phyloP scores from a whole-genome alignment of 2,329 filamentous ascomycete species.

The Pseudocercospora crystallina region DNA sequence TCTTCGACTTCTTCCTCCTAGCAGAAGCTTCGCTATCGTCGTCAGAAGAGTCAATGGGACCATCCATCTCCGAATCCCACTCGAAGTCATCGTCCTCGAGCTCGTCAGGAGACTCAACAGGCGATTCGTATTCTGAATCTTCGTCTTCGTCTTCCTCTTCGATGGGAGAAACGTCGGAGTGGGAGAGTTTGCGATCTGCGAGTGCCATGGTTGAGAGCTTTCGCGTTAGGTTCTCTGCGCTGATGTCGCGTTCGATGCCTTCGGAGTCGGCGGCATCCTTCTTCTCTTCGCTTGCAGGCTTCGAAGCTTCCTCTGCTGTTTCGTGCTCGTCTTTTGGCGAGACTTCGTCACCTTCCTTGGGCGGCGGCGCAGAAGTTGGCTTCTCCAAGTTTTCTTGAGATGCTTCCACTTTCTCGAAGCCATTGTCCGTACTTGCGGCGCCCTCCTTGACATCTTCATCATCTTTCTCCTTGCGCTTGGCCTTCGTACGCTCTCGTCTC shows the following conservation, averaged over 20 bases:
- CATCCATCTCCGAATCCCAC: constrained; percentile 35
- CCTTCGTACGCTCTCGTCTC: constrained; percentile 9
- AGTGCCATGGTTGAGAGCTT: constrained; percentile 4
- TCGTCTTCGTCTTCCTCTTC: constrained; percentile 8
- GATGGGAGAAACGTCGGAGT: constrained; percentile 4
- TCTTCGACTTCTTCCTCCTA: constrained; percentile 19
- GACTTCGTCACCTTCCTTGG: background rate
- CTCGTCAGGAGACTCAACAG: constrained; percentile 24
- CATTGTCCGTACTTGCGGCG: background rate
- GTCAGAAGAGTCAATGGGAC: constrained; percentile 18
- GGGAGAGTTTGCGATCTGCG: background rate
- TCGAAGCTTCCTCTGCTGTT: background rate
- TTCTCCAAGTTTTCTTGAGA: background rate
- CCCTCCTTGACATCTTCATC: background rate
- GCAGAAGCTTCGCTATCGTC: constrained; percentile 4
- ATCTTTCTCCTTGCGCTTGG: constrained; percentile 4
- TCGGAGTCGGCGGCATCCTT: background rate
- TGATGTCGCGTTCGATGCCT: no score
- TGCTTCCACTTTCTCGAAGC: background rate
- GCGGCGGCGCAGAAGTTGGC: no score
- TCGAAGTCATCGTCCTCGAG: constrained; percentile 34
- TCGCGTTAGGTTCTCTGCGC: background rate
- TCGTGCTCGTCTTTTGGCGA: background rate
- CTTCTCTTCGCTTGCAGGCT: background rate
- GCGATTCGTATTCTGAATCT: constrained; percentile 21